Conservation (phyloP, 2,329 filamentous ascomycete genomes). For the Phaeophleospora eucalypticola region DNA sequence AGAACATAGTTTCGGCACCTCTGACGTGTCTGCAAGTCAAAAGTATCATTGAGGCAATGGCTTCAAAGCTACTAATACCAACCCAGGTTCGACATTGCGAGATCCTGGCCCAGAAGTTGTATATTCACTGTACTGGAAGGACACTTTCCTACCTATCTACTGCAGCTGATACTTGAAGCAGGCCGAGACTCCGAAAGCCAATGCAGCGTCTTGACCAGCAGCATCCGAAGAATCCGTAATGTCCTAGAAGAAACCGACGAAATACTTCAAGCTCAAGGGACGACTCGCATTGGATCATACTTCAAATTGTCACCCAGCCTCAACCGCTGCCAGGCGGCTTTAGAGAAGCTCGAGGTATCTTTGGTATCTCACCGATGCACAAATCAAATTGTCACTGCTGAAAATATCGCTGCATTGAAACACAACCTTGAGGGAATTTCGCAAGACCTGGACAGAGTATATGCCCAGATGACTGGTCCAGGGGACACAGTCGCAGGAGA, state of each 20-base stretch:
- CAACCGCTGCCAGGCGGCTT: neutral
- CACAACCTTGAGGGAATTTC: neutral
- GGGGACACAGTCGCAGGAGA: neutral
- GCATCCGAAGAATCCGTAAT: conserved; percentile 17
- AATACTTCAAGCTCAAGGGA: too few species aligned
- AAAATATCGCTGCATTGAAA: neutral
- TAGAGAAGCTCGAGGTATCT: conserved; percentile 14
- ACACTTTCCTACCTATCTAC: neutral
- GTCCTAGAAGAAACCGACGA: conserved; percentile 20
- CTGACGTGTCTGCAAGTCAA: too few species aligned
- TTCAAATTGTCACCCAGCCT: neutral
- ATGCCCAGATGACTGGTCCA: neutral
- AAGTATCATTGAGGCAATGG: neutral
- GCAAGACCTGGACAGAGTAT: neutral
- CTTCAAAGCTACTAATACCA: neutral
- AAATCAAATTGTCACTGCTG: conserved; percentile 1
- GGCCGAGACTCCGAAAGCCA: conserved; percentile 10
- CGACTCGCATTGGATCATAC: neutral
- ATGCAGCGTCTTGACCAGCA: conserved; percentile 10
- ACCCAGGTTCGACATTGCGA: conserved; percentile 4
- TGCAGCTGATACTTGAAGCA: neutral
- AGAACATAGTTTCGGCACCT: too few species aligned
- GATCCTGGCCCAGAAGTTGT: conserved; percentile 13
- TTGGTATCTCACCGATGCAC: conserved; percentile 4
- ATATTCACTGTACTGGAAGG: conserved; percentile 13